Base-by-base conservation (phyloP, 192 early-diverging fungal species). In the Mortierella claussenii region DNA sequence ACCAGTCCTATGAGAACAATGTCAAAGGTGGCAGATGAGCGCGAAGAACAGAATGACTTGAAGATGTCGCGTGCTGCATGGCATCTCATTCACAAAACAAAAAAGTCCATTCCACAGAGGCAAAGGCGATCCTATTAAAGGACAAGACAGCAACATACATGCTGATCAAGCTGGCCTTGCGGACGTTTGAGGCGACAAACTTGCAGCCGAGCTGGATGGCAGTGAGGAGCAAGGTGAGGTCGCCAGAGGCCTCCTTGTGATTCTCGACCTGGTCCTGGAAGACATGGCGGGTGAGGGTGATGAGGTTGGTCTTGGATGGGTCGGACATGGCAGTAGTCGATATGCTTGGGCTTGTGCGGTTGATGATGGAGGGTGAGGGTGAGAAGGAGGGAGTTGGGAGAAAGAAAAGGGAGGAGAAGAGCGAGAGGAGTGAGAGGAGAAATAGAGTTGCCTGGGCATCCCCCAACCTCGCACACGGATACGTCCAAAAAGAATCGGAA, bases 101-200 rank as follows among this genome's bases (percentile, higher is more conserved):
- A 15, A 21, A 6, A 48, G 21, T 48, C 21, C 21, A 21, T 21
- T 53, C 12, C 24, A 53, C 6, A 7, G n/a, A 48, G 5, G 7
- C 46, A 48, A 48, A 48, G 10, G 13, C n/a, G 13, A n/a, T n/a
- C n/a, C n/a, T n/a, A n/a, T n/a, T n/a, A 21, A 21, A 53, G 28
- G 30, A 5, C 18, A 53, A 23, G 17, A 31, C n/a, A n/a, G 15
- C 4, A 2, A 31, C 74, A 80, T 87, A 94, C 93, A 99, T 89
- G 85, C 97, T 96, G 75, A 99, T 86, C 21, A 99, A 88, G 64
- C 96, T 91, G 51, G 97, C 96, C 85, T 97, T 96, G 68, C 95
- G 89, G 66, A 99, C 96, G 55, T 95, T 96, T 54, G 96, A 92
- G 65, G 95, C 93, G 56, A 99, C 96, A 82, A 96, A 99, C 82